Conservation (phyloP, 352 stramenopile genomes). For the Globisporangium emineosum region DNA sequence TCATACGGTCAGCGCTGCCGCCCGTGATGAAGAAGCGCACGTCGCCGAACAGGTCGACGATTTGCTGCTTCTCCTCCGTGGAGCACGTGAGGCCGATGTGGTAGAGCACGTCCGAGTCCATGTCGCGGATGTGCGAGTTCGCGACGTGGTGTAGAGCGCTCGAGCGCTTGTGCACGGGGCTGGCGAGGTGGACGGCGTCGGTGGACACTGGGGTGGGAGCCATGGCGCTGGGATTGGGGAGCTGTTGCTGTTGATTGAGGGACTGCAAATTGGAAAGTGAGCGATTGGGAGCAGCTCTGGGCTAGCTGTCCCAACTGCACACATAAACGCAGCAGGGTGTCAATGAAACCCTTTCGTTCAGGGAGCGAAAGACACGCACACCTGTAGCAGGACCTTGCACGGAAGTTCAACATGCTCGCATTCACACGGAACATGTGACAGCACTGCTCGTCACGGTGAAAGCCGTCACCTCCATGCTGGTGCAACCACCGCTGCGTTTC, state of each 20-base stretch:
- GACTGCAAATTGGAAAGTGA: slow-evolving; percentile 9
- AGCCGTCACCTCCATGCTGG: no score
- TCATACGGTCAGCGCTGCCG: slow-evolving; percentile 72
- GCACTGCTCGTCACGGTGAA: no score
- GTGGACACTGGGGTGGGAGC: slow-evolving; percentile 6
- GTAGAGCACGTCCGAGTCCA: slow-evolving; percentile 69
- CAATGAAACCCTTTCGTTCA: no score
- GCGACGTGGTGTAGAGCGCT: slow-evolving; percentile 31
- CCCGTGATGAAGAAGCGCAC: slow-evolving; percentile 75
- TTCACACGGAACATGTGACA: no score
- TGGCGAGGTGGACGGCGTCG: slow-evolving; percentile 11
- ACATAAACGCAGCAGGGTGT: no score
- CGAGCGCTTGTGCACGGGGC: slow-evolving; percentile 10
- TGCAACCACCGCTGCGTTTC: no score
- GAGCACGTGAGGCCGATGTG: slow-evolving; percentile 65
- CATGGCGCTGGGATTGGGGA: background rate
- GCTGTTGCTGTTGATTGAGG: background rate
- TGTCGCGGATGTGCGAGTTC: slow-evolving; percentile 57
- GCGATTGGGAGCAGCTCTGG: background rate
- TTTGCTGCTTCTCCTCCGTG: slow-evolving; percentile 36
- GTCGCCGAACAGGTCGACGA: slow-evolving; percentile 57
- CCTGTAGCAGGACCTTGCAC: no score
- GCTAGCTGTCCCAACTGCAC: no score
- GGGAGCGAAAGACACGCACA: no score
- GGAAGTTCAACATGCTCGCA: no score